Conservation (phyloP, 768 basidiomycete genomes). For the Xanthoconium stramineum region DNA sequence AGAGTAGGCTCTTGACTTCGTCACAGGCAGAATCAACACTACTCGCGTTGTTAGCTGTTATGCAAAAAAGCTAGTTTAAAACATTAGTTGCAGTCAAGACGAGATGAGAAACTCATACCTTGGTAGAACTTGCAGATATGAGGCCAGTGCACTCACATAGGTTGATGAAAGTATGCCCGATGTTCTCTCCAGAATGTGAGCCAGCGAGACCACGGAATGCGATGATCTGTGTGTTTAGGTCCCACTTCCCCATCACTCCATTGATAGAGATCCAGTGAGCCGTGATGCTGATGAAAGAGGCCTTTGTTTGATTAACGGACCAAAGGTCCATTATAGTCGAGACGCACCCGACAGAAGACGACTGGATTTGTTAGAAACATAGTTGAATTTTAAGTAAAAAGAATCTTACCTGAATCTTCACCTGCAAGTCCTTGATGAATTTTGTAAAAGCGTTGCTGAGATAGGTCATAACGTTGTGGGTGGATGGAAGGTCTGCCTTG, state of each 20-base stretch:
- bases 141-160: background rate
- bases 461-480: too few species aligned
- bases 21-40: background rate
- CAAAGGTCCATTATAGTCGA: background rate
- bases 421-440: background rate
- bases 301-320: background rate
- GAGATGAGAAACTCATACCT: background rate
- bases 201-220: background rate
- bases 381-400: background rate
- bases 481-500: background rate
- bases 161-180: background rate
- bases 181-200: background rate
- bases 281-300: background rate
- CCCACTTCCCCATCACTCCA: background rate
- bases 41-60: background rate
- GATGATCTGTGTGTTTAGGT: background rate
- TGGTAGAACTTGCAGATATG: background rate
- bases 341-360: background rate
- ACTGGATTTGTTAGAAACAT: background rate
- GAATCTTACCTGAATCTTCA: background rate
- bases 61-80: background rate
- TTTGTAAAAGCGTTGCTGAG: background rate
- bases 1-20: background rate
- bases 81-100: too few species aligned
- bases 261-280: background rate